Base-by-base conservation (phyloP, 768 basidiomycete genomes). In the Boletales sp. region DNA sequence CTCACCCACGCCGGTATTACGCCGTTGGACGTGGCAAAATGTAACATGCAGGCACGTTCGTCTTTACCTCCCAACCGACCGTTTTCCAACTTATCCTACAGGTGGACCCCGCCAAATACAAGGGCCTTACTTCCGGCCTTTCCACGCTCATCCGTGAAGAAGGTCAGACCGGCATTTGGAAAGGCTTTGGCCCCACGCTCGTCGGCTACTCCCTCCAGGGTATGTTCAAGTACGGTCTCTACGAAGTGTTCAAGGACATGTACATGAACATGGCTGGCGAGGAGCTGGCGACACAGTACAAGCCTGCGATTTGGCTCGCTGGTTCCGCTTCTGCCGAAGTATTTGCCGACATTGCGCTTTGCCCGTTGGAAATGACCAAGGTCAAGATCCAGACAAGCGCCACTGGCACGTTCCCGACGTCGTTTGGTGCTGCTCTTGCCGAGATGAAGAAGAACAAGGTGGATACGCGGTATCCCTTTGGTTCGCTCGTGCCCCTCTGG, bases 211-310 rank as follows among this genome's bases (percentile, higher is more conserved):
- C 91, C 9, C 80, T 93, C 62, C 94, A 97, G 75, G 94, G 94
- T 68, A 86, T 94, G 82, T 93, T 95, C 87, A 97, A 97, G 74
- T 97, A 91, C 70, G 94, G 94, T 75, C 89, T 94, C 69, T 97
- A 97, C 70, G 94, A 97, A 74, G 69, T 88, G 65, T 97, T 94
- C 88, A 97, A 95, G 79, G 94, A 97, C 70, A 51, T 66, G 56
- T 94, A 94, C 81, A 83, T 83, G 79, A 94, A 94, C 80, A 65
- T 86, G 57, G 85, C 91, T 54, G 94, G 94, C 45, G 85, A 94
- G 70, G 89, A 92, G 67, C 73, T 80, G 37, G 68, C 87, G 21
- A 70, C 79, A 48, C 84, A 90, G 60, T 91, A 90, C 82, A 90
- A 90, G 75, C 85, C 87, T 55, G 77, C 78, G 51, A 93, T 97